Conservation (phyloP, 768 basidiomycete genomes). For the Chalciporus sphaerocephalus region DNA sequence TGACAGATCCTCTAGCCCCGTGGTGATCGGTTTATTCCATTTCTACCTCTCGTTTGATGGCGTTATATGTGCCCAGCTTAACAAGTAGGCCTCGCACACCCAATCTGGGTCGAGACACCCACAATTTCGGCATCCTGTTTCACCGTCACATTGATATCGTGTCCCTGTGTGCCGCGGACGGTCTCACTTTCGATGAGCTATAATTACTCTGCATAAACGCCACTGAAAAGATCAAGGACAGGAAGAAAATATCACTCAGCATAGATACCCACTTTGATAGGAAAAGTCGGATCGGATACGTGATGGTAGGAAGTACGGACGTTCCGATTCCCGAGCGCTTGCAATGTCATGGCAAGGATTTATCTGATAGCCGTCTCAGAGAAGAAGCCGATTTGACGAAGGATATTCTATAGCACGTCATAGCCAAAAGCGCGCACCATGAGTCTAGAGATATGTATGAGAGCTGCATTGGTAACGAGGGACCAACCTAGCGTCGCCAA, state of each 20-base stretch:
- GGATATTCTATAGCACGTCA: constrained; percentile 10
- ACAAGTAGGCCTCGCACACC: constrained; percentile 49
- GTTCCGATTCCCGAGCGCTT: constrained; percentile 9
- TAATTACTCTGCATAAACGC: constrained; percentile 17
- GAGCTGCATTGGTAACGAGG: too few relatives aligned
- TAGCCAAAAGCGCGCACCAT: neutral
- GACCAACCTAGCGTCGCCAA: constrained; percentile 18
- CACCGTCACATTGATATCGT: neutral
- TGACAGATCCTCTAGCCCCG: neutral
- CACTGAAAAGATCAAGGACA: neutral
- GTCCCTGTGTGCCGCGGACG: neutral
- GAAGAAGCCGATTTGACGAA: constrained; percentile 7
- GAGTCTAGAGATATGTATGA: neutral
- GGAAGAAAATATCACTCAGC: constrained; percentile 17
- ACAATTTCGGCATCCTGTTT: constrained; percentile 43
- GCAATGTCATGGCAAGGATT: constrained; percentile 12
- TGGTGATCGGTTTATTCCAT: constrained; percentile 22
- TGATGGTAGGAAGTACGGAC: constrained; percentile 40
- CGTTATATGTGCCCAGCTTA: constrained; percentile 48
- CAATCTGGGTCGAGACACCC: constrained; percentile 38
- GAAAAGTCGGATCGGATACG: constrained; percentile 39
- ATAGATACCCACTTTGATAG: constrained; percentile 45
- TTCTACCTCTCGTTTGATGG: constrained; percentile 39
- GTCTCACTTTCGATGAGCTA: constrained; percentile 33
- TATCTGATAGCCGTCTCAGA: constrained; percentile 8